Conservation (phyloP, 2,329 filamentous ascomycete genomes). For the Aspergillus proliferans region DNA sequence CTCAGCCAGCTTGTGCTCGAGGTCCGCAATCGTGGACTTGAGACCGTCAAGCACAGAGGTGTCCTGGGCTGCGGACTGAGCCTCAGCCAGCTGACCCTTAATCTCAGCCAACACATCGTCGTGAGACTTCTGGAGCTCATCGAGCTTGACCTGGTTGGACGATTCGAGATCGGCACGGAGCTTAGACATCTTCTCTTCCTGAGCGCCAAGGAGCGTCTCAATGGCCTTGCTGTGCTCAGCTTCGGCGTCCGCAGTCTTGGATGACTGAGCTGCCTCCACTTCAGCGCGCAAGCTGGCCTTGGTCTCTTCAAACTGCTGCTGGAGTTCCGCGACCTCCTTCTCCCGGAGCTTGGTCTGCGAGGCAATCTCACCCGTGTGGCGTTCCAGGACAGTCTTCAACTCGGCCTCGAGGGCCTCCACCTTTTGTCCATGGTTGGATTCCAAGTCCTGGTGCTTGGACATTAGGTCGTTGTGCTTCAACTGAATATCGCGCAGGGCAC, state of each 20-base stretch:
- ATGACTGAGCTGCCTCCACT: conserved; percentile 28
- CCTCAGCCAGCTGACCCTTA: conserved; percentile 30
- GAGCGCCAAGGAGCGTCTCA: conserved; percentile 34
- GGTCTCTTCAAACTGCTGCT: conserved; percentile 29
- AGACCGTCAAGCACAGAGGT: conserved; percentile 31
- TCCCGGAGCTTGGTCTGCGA: conserved; percentile 22
- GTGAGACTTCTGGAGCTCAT: conserved; percentile 31
- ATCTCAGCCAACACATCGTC: conserved; percentile 26
- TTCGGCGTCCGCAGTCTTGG: conserved; percentile 31
- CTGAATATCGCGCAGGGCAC: conserved; percentile 27
- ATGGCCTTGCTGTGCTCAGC: conserved; percentile 35
- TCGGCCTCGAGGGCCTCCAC: conserved; percentile 24
- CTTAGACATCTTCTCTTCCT: conserved; percentile 34
- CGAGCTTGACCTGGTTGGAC: conserved; percentile 30
- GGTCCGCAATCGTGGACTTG: conserved; percentile 40
- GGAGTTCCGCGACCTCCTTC: conserved; percentile 28
- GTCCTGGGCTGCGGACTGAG: conserved; percentile 31
- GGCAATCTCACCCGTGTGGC: conserved; percentile 23
- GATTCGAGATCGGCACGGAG: conserved; percentile 32
- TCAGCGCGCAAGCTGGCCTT: conserved; percentile 31
- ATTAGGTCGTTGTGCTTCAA: conserved; percentile 28
- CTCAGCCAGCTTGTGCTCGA: conserved; percentile 61
- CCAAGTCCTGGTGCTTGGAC: conserved; percentile 22
- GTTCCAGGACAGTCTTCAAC: conserved; percentile 13
- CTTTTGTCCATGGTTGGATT: conserved; percentile 25